phyloP scores from a whole-genome alignment of 140 eudicot species.

The Anethum foeniculum region DNA sequence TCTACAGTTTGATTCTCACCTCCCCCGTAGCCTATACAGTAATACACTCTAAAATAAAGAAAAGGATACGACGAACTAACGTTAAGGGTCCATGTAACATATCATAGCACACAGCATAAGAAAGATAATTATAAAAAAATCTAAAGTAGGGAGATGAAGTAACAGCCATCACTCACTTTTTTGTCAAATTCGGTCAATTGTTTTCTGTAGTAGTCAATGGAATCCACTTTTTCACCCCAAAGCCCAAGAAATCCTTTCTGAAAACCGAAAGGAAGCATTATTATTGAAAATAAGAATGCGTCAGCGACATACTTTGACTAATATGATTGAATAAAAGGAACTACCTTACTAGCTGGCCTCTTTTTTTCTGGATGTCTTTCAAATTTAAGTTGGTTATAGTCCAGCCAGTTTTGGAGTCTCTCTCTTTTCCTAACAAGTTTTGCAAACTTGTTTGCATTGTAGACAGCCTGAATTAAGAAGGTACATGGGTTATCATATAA shows the following conservation, averaged over 20 bases:
- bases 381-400: conserved; percentile 71
- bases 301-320: not conserved
- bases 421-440: conserved; percentile 66
- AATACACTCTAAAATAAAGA: not conserved
- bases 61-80: not conserved
- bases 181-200: conserved; percentile 49
- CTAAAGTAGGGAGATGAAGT: not conserved
- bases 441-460: conserved; percentile 85
- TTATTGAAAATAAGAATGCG: not conserved
- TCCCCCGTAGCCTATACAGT: not conserved
- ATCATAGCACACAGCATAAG: not conserved
- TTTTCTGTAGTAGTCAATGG: conserved; percentile 67
- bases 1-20: not conserved
- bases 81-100: not conserved
- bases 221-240: conserved; percentile 83
- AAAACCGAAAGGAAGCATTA: conserved; percentile 11
- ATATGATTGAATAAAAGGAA: conserved; percentile 8
- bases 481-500: not conserved
- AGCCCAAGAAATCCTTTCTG: conserved; percentile 92
- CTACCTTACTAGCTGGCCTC: conserved; percentile 72
- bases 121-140: not conserved
- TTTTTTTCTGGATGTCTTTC: conserved; percentile 68
- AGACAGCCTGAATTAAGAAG: conserved; percentile 53
- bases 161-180: conserved; percentile 39
- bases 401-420: conserved; percentile 84